Evolutionary conservation across 177 flowering plant genomes (phyloP), one percentile per base, ranked within the genome.

Genomic region (Vitis hybrid): DNA sequence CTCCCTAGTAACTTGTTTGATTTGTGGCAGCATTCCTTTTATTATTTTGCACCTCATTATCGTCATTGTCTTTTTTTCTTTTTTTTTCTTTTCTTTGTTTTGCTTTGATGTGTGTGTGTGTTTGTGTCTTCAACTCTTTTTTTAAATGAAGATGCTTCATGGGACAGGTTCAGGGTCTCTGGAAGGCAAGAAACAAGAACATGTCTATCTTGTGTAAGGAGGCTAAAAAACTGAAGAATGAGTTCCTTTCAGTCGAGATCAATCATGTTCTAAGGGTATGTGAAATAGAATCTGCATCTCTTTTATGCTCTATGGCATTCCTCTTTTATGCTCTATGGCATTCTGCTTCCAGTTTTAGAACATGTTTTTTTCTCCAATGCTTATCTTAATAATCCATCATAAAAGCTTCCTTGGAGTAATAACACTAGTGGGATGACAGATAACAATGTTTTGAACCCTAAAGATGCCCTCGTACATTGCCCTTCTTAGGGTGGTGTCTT

Each of bases 221-320:
- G 73, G 94, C 83, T 16, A 84, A 77, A 72, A 73, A 75, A 67
- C 85, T 94, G 77, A 85, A 73, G 81, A 70, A 82, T 12, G 78
- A 78, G 69, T 91, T 89, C 76, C 53, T 50, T 4, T 93, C 89
- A 0, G 88, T 89, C 66, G 59, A 88, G 79, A 86, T 94, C 73
- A 66, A 49, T 76, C 97, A 92, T 77, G 83, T 94, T 68, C 67
- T 76, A n/a, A 82, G 98, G 91, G 97, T 92, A 76, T 39, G 79
- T 74, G 26, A 3, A 54, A 11, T 72, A 54, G 19, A 55, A 20
- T 53, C 29, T 48, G 22, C 7, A n/a, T 39, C n/a, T 63, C 29
- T 10, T 56, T 52, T 31, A 19, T 56, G 7, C 31, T 64, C 20
- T 20, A 20, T 20, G 20, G 20, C 20, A 20, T 20, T 20, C 20